Evolutionary conservation across 2,329 filamentous ascomycete species (phyloP), one percentile per base, ranked within the genome.

Genomic region (Claviceps digitariae): DNA sequence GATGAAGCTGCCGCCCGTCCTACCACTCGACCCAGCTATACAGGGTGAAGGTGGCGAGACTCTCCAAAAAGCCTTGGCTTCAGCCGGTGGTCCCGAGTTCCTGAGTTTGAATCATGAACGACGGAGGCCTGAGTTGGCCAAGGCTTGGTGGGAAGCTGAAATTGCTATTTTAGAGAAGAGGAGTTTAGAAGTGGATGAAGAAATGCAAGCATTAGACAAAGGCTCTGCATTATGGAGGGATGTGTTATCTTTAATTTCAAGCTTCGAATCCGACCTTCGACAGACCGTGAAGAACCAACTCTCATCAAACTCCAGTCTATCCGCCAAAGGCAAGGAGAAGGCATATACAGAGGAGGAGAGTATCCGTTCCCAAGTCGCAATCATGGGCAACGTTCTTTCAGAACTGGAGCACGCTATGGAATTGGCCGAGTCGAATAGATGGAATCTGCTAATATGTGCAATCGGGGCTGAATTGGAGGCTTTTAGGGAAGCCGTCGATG

Each of bases 391-490:
- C 3, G 76, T 83, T 4, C 74, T 84, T 13, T 59, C 61, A 0
- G 74, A 76, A 2, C 67, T 91, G 4, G 74, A 82, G 52, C 67
- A 72, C 17, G 74, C 76, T 21, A 61, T 82, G 27, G 68, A 72
- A 1, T 62, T 75, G 2, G 83, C 83, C 0, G 79, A 86, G 56
- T 69, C 73, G 1, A 78, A 78, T 54, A 74, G 76, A 17, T 91
- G 87, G 86, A 90, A 84, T 54, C 69, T 90, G 17, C 72, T 91
- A 20, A 82, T 90, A 4, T 86, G 81, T 51, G 86, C 85, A 12
- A 81, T 91, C 36, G 84, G 86, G 0, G 86, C 87, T 0, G 87
- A 88, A 64, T 63, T 86, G 1, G 82, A 84, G 55, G 83, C 83
- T 2, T 82, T 87, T 56, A 70, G 69, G 34, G 77, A 83, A 60